Evolutionary conservation across 371 early-diverging fungal species (phyloP).

Genomic region (Zopfochytrium polystomum): DNA sequence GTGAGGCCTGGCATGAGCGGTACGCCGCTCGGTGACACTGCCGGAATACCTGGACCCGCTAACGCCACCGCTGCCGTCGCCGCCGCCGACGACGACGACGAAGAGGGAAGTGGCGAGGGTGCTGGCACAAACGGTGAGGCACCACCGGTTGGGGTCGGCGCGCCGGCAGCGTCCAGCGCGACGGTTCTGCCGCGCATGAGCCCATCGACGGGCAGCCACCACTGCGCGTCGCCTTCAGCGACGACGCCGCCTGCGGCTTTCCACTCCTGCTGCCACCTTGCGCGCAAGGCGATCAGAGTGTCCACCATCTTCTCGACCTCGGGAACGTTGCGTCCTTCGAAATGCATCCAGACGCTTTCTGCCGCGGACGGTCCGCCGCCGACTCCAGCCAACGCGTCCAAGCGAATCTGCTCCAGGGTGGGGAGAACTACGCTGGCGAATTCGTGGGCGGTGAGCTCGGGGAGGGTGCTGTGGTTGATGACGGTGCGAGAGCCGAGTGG

Average conservation of each 20-base stretch:
- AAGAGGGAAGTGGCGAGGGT: not conserved
- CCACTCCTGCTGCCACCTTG: not conserved
- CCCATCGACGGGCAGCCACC: not conserved
- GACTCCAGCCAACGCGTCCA: not conserved
- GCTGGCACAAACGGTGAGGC: not conserved
- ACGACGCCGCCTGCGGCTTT: not conserved
- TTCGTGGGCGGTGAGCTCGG: slow-evolving; percentile 48
- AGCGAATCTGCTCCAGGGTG: not conserved
- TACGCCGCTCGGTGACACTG: no score
- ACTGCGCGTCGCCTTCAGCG: not conserved
- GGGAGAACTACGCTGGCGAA: slow-evolving; percentile 41
- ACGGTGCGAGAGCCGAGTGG: slow-evolving; percentile 52
- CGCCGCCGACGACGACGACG: no score
- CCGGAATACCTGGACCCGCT: no score
- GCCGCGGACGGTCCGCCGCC: not conserved
- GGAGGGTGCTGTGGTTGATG: slow-evolving; percentile 57
- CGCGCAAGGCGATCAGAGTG: slow-evolving; percentile 7
- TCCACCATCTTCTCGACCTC: slow-evolving; percentile 57
- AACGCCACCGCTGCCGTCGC: no score
- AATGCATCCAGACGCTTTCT: slow-evolving; percentile 56
- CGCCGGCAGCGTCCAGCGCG: not conserved
- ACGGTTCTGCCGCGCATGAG: not conserved
- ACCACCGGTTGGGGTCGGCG: not conserved
- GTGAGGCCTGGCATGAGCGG: no score
- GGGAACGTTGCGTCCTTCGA: slow-evolving; percentile 63